Evolutionary conservation across 1,139 yeast genomes (phyloP).

Genomic region (Neolecta irregularis): DNA sequence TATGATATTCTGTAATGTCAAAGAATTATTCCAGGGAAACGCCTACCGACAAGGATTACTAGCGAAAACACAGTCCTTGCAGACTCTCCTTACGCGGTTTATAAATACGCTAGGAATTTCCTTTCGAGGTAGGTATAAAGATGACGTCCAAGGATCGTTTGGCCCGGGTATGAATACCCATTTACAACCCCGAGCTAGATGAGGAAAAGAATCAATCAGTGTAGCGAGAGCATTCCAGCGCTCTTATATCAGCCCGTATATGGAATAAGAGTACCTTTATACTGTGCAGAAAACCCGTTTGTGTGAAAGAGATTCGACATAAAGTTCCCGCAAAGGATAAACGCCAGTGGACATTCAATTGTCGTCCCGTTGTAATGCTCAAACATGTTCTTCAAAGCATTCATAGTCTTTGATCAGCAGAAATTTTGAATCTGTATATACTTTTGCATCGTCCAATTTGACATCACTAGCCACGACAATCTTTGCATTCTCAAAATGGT

Average conservation of each 20-base stretch:
- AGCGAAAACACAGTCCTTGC: conserved; percentile 52
- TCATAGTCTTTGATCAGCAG: conserved; percentile 29
- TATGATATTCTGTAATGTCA: conserved; percentile 26
- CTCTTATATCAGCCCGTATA: conserved; percentile 7
- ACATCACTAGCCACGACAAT: conserved; percentile 63
- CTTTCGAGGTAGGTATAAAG: conserved; percentile 51
- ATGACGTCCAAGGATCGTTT: conserved; percentile 84
- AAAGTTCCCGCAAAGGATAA: conserved; percentile 58
- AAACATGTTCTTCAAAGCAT: conserved; percentile 3
- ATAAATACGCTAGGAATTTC: conserved; percentile 59
- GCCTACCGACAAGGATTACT: conserved; percentile 66
- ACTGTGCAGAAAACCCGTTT: conserved; percentile 33
- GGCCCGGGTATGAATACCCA: conserved; percentile 70
- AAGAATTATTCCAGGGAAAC: conserved; percentile 1
- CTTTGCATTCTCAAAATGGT: conserved; percentile 38
- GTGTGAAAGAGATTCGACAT: conserved; percentile 46
- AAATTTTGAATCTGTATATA: conserved; percentile 44
- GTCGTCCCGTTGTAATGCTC: conserved; percentile 23
- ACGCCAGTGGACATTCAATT: conserved; percentile 38
- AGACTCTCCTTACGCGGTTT: conserved; percentile 45
- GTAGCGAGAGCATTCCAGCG: conserved; percentile 44
- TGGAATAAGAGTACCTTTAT: conserved; percentile 40
- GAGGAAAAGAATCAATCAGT: conserved; percentile 36
- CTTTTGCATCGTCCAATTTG: conserved; percentile 42
- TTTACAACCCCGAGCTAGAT: conserved; percentile 30